Evolutionary conservation across 1,284 basidiomycete genomes (phyloP).

Genomic region (Phenoliferia sp.): DNA sequence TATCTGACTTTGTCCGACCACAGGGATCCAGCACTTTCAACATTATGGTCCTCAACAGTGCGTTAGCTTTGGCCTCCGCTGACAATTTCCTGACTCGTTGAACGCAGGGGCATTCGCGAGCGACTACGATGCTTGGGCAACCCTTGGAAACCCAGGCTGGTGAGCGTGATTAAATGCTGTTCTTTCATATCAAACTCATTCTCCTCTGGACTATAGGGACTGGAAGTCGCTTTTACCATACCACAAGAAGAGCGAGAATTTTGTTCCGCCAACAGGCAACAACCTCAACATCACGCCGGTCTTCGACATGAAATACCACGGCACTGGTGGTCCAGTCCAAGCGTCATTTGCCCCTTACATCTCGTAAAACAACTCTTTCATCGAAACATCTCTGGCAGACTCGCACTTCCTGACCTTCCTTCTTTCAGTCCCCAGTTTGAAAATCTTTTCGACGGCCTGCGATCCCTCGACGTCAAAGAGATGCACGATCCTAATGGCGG

Average conservation of each 20-base stretch:
- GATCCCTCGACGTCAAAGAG: background rate
- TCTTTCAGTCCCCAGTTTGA: background rate
- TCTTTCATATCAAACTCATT: background rate
- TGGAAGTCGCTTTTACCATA: background rate
- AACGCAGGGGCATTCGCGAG: too few relatives aligned
- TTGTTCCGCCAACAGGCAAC: background rate
- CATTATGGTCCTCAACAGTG: too few relatives aligned
- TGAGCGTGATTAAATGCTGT: background rate
- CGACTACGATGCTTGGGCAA: too few relatives aligned
- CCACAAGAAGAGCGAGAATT: background rate
- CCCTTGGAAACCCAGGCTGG: background rate
- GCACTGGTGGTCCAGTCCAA: background rate
- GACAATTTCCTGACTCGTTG: too few relatives aligned
- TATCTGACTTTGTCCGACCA: too few relatives aligned
- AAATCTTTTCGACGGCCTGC: background rate
- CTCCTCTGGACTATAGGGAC: too few relatives aligned
- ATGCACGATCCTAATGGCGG: background rate
- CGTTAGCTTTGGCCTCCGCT: too few relatives aligned
- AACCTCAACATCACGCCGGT: background rate
- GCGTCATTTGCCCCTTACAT: background rate
- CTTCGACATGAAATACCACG: background rate
- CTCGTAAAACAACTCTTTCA: too few relatives aligned
- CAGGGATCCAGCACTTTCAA: too few relatives aligned
- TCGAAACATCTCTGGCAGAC: too few relatives aligned
- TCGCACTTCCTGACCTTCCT: too few relatives aligned